These are phyloP conservation scores for Colletotrichum eremochloae DNA, from an alignment of 2,329 filamentous ascomycete genomes.

Conservation along the genomic window DNA sequence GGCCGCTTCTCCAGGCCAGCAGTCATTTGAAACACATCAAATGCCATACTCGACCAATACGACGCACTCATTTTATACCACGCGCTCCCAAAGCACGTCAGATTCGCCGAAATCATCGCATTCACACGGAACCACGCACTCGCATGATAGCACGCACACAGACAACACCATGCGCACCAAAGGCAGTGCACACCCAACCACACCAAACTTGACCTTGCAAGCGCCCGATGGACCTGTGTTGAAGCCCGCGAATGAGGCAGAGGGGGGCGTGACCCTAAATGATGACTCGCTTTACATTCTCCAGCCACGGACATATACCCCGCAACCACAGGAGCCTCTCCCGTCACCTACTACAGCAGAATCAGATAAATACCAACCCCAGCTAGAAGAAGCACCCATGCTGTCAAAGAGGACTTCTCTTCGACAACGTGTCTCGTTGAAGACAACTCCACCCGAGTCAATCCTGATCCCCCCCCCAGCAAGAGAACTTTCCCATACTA, in stretches of 20 bases:
- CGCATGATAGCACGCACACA: conserved; percentile 16
- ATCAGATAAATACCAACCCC: conserved; percentile 37
- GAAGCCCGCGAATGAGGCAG: conserved; percentile 16
- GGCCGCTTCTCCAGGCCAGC: conserved; percentile 29
- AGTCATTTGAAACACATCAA: conserved; percentile 22
- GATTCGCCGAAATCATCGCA: conserved; percentile 6
- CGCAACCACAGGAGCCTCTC: conserved; percentile 61
- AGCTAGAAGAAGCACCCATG: conserved; percentile 45
- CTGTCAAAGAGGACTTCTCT: conserved; percentile 59
- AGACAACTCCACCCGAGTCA: conserved; percentile 63
- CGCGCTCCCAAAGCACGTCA: conserved; percentile 32
- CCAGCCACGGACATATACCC: conserved; percentile 71
- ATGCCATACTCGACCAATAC: conserved; percentile 15
- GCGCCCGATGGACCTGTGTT: conserved; percentile 27
- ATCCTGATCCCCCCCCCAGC: conserved; percentile 66
- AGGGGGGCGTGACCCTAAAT: conserved; percentile 43
- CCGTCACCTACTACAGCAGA: conserved; percentile 61
- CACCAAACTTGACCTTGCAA: conserved; percentile 38
- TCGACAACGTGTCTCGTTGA: conserved; percentile 67
- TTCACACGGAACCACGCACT: conserved; percentile 2
- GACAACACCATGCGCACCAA: conserved; percentile 17
- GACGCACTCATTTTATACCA: conserved; percentile 23
- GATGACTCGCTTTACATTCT: conserved; percentile 65
- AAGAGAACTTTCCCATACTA: conserved; percentile 52
- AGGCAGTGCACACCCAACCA: conserved; percentile 14